These are phyloP conservation scores for Hortaea werneckii DNA, from an alignment of 2,329 filamentous ascomycete species.

Conservation along the genomic window DNA sequence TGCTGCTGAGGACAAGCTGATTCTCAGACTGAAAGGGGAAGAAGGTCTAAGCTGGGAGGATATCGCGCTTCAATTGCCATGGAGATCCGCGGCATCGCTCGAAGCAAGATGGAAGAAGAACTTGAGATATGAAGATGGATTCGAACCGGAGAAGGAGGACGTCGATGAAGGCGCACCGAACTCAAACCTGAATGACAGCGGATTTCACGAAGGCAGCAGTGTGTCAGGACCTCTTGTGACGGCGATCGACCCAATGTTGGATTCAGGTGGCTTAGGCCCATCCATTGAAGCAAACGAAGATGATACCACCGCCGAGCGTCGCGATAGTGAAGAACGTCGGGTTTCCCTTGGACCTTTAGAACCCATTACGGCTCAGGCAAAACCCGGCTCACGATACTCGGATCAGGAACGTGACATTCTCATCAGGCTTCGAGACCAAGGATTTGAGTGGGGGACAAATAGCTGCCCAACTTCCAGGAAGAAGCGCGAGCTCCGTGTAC, in stretches of 20 bases:
- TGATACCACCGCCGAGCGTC: too few relatives aligned
- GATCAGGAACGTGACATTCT: constrained; percentile 21
- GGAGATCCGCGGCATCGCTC: not conserved
- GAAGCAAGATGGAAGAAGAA: constrained; percentile 1
- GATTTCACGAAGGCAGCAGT: too few relatives aligned
- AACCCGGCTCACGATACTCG: constrained; percentile 5
- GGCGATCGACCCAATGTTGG: too few relatives aligned
- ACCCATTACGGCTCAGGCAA: not conserved
- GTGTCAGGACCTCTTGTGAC: too few relatives aligned
- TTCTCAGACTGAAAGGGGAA: constrained; percentile 27
- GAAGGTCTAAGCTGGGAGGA: constrained; percentile 20
- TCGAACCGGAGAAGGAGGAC: not conserved
- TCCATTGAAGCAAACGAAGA: too few relatives aligned
- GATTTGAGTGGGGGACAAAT: constrained; percentile 27
- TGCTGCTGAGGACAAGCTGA: constrained; percentile 11
- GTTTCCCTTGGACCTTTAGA: not conserved
- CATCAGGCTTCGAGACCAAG: constrained; percentile 30
- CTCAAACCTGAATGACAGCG: too few relatives aligned
- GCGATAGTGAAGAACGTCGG: too few relatives aligned
- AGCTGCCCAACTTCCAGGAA: constrained; percentile 19
- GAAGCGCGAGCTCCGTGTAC: constrained; percentile 8
- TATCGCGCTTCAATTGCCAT: constrained; percentile 14
- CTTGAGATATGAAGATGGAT: not conserved
- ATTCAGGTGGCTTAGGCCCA: too few relatives aligned
- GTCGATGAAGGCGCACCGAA: not conserved